Evolutionary conservation across 495 filamentous ascomycete species (phyloP).

Genomic region (Tuber aestivum): DNA sequence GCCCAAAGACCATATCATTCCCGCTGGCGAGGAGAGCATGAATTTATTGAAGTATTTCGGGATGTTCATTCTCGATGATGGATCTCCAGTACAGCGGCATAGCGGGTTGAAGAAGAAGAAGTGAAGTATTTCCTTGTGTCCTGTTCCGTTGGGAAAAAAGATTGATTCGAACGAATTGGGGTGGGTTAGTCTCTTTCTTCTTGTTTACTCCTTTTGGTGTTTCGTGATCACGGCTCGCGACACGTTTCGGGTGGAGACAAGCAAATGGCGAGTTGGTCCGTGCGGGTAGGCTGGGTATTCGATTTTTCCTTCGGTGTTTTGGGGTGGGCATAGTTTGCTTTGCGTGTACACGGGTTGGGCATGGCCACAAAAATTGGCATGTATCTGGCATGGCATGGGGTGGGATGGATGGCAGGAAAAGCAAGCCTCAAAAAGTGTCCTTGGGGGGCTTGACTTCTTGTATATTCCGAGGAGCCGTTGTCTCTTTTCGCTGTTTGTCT

Average conservation of each 20-base stretch:
- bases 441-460: background rate
- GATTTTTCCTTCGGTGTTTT: background rate
- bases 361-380: background rate
- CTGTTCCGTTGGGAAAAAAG: background rate
- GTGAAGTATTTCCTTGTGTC: constrained; percentile 2
- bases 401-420: background rate
- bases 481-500: background rate
- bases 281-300: background rate
- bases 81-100: constrained; percentile 30
- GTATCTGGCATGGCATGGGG: background rate
- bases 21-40: constrained; percentile 80
- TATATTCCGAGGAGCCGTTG: background rate
- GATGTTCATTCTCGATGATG: constrained; percentile 56
- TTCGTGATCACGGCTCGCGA: constrained; percentile 15
- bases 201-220: constrained; percentile 10
- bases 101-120: constrained; percentile 19
- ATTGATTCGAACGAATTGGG: background rate
- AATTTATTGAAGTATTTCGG: constrained; percentile 76
- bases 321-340: background rate
- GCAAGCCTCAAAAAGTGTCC: background rate
- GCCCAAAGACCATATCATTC: constrained; percentile 78
- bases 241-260: constrained; percentile 11
- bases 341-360: background rate
- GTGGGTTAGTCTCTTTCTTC: background rate
- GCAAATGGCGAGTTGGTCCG: background rate